phyloP scores from a whole-genome alignment of 2,329 filamentous ascomycete species.

The Penicillium thymicola region DNA sequence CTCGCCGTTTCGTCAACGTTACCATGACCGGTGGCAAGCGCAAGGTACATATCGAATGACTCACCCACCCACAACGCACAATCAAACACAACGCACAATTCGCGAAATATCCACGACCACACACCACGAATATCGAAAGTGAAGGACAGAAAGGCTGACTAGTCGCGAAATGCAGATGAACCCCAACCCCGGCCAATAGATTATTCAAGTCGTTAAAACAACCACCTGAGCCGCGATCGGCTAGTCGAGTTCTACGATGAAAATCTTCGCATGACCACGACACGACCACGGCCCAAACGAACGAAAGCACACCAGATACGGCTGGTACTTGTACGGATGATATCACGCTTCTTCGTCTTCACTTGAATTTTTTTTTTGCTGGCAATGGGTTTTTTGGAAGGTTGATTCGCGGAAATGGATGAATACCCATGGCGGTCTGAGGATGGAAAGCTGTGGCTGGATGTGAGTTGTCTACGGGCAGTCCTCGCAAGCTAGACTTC shows the following conservation, averaged over 20 bases:
- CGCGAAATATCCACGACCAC: background rate
- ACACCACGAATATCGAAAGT: constrained; percentile 8
- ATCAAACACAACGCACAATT: constrained; percentile 21
- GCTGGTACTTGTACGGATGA: constrained; percentile 31
- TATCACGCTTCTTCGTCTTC: constrained; percentile 30
- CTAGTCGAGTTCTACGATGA: constrained; percentile 23
- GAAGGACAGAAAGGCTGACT: constrained; percentile 19
- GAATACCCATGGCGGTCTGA: constrained; percentile 21
- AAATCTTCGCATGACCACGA: constrained; percentile 21
- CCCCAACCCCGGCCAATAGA: constrained; percentile 75
- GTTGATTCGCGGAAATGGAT: constrained; percentile 20
- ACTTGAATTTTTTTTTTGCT: constrained; percentile 24
- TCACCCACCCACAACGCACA: constrained; percentile 10
- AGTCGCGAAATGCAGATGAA: constrained; percentile 62
- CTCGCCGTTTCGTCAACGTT: constrained; percentile 97
- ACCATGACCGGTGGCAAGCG: constrained; percentile 97
- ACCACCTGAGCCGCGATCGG: constrained; percentile 22
- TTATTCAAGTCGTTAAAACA: constrained; percentile 23
- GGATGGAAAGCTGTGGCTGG: constrained; percentile 23
- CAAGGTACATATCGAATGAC: constrained; percentile 62
- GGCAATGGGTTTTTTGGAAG: constrained; percentile 24
- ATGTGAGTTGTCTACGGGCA: constrained; percentile 11
- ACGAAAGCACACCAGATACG: constrained; percentile 25
- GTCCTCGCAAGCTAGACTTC: constrained; percentile 10
- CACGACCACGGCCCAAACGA: constrained; percentile 24